Conservation (phyloP, 371 early-diverging fungal genomes). For the Haplosporangium sp. region DNA sequence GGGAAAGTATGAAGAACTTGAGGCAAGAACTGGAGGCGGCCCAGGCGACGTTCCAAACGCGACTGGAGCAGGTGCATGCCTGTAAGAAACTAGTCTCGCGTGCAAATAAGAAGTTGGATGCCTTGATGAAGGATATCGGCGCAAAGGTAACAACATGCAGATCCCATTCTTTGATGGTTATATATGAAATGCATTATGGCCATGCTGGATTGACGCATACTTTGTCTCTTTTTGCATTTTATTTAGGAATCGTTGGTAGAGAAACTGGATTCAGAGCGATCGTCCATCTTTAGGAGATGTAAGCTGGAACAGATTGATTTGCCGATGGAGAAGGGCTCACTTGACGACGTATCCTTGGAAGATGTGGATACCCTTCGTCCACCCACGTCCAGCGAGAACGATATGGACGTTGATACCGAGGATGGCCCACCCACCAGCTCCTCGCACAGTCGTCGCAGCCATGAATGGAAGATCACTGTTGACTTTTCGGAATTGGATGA, state of each 20-base stretch:
- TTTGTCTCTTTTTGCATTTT: not conserved
- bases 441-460: slow-evolving; percentile 36
- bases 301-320: slow-evolving; percentile 92
- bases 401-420: slow-evolving; percentile 68
- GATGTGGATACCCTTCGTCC: slow-evolving; percentile 59
- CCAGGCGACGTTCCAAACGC: slow-evolving; percentile 58
- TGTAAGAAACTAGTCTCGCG: slow-evolving; percentile 70
- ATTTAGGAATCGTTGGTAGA: slow-evolving; percentile 78
- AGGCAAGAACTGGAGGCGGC: slow-evolving; percentile 61
- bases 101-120: slow-evolving; percentile 74
- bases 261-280: slow-evolving; percentile 78
- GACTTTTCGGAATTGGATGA: slow-evolving; percentile 69
- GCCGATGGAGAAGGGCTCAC: slow-evolving; percentile 74
- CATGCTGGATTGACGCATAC: not conserved
- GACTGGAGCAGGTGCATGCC: slow-evolving; percentile 66
- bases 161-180: not conserved
- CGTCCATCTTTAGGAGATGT: slow-evolving; percentile 85
- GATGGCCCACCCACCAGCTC: slow-evolving; percentile 10
- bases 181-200: too few relatives aligned
- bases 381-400: slow-evolving; percentile 36
- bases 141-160: slow-evolving; percentile 54
- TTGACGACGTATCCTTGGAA: slow-evolving; percentile 78
- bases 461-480: slow-evolving; percentile 48
- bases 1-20: slow-evolving; percentile 47
- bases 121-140: slow-evolving; percentile 70